A percentile compares a stretch with the other conserved stretches of the same genome.
These are phyloP conservation scores for Thuidium tamariscinum DNA, from an alignment of 225 moss, liverwort and hornwort genomes.

Conservation along the genomic window DNA sequence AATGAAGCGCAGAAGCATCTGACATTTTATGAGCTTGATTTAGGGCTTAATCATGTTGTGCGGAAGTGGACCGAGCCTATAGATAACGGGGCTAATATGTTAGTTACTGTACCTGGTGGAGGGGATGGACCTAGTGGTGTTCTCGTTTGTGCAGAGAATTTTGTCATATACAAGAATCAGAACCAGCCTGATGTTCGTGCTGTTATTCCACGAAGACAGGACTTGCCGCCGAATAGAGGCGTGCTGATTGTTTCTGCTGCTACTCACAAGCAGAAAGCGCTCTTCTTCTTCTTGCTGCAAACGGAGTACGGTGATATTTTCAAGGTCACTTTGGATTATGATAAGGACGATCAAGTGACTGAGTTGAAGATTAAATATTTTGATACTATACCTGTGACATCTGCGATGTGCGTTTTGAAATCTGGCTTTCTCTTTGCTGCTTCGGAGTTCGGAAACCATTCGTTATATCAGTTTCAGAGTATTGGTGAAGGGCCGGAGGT, in stretches of 20 bases:
- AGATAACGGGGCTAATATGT: constrained; percentile 88
- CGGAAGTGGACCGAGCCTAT: constrained; percentile 98
- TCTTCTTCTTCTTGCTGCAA: constrained; percentile 95
- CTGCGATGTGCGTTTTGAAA: constrained; percentile 97
- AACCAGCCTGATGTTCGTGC: constrained; percentile 91
- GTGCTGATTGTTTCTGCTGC: constrained; percentile 93
- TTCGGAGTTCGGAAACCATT: constrained; percentile 96
- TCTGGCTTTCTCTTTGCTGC: constrained; percentile 92
- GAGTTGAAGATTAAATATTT: constrained; percentile 80
- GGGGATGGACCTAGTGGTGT: constrained; percentile 97
- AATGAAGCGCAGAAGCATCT: constrained; percentile 97
- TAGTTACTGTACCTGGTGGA: constrained; percentile 95
- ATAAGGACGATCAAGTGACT: constrained; percentile 80
- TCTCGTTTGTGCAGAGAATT: constrained; percentile 96
- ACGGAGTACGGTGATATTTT: constrained; percentile 98
- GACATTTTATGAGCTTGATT: constrained; percentile 94
- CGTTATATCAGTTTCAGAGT: constrained; percentile 42
- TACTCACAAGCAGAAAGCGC: constrained; percentile 77
- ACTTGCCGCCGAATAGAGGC: constrained; percentile 83
- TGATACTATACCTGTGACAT: constrained; percentile 86
- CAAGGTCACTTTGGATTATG: constrained; percentile 87
- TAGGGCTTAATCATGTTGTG: constrained; percentile 93
- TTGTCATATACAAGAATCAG: constrained; percentile 97
- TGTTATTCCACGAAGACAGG: constrained; percentile 83
- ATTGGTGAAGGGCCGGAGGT: constrained; percentile 90